These are phyloP conservation scores for Kitagawia praeruptora DNA, from an alignment of 129 eudicot species.

Conservation along the genomic window DNA sequence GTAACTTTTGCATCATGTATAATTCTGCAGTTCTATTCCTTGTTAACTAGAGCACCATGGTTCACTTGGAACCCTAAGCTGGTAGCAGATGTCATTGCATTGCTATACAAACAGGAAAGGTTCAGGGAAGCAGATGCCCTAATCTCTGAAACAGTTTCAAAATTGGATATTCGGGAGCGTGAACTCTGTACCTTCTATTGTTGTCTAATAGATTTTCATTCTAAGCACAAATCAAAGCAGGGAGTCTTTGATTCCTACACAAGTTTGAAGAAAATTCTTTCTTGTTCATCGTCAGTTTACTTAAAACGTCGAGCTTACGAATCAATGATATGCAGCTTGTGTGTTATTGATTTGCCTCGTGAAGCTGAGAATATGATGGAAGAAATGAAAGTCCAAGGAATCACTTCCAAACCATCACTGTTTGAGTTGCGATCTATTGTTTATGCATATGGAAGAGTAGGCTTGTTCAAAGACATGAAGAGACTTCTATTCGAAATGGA, in stretches of 20 bases:
- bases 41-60: constrained; percentile 58
- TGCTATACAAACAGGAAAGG: constrained; percentile 41
- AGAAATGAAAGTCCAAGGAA: constrained; percentile 48
- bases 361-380: constrained; percentile 54
- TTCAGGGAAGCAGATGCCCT: constrained; percentile 48
- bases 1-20: background rate
- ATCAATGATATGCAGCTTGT: constrained; percentile 50
- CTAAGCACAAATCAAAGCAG: constrained; percentile 42
- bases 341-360: constrained; percentile 40
- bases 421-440: constrained; percentile 56
- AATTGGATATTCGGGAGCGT: constrained; percentile 35
- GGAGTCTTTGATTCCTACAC: constrained; percentile 38
- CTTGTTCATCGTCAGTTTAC: constrained; percentile 37
- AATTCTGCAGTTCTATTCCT: constrained; percentile 52
- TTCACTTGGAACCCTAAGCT: constrained; percentile 77
- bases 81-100: constrained; percentile 61
- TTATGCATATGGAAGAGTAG: constrained; percentile 65
- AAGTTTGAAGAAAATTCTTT: constrained; percentile 31
- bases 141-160: constrained; percentile 34
- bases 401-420: constrained; percentile 30
- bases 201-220: constrained; percentile 36
- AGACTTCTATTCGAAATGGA: constrained; percentile 50
- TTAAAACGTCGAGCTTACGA: constrained; percentile 41
- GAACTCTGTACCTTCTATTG: constrained; percentile 63
- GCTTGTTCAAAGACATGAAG: constrained; percentile 66